Percentiles rank a stretch among this genome's conserved stretches.
Conservation (phyloP, 129 eudicot species). For the Oenanthe sinensis region DNA sequence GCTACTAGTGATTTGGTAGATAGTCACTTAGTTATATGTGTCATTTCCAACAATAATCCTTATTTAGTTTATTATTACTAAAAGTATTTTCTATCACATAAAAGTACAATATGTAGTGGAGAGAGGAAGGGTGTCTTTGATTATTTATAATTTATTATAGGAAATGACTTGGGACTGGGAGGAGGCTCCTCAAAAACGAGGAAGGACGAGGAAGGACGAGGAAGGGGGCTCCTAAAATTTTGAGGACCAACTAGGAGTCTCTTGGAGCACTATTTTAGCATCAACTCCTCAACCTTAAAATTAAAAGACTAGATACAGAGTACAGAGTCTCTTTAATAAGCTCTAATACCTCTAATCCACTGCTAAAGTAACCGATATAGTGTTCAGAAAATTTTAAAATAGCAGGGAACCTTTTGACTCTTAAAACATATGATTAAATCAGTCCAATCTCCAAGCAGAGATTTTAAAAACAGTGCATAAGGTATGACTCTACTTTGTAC, state of each 20-base stretch:
- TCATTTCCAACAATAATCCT: too few relatives aligned
- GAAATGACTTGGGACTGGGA: not conserved
- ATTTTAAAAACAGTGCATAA: not conserved
- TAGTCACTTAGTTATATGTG: not conserved
- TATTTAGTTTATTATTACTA: not conserved
- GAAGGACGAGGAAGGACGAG: too few relatives aligned
- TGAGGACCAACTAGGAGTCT: not conserved
- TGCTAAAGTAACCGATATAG: not conserved
- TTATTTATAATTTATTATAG: not conserved
- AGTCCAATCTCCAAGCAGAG: not conserved
- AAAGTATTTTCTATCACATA: not conserved
- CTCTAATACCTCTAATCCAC: not conserved
- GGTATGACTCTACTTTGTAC: not conserved
- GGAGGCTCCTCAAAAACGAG: not conserved
- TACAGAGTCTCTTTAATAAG: too few relatives aligned
- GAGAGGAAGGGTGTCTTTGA: not conserved
- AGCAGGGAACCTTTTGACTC: not conserved
- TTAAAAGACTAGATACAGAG: not conserved
- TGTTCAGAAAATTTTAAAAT: not conserved
- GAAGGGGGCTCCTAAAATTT: not conserved
- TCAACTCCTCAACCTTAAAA: not conserved
- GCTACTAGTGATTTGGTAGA: not conserved
- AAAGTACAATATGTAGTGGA: not conserved
- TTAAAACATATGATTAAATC: not conserved
- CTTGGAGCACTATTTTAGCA: not conserved